Conservation (phyloP, 2,329 filamentous ascomycete genomes). For the Clathrospora elynae region DNA sequence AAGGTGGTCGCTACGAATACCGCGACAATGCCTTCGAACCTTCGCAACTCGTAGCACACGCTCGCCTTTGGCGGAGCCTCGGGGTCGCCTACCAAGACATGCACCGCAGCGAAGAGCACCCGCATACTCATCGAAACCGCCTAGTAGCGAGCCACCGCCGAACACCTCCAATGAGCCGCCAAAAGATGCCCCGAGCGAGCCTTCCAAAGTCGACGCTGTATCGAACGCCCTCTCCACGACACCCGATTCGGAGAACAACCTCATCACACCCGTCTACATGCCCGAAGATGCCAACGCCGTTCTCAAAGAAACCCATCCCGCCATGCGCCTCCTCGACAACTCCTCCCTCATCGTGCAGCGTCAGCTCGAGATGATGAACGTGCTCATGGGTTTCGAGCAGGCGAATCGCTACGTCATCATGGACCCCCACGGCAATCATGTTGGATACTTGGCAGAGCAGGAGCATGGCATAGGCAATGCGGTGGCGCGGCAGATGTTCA, state of each 20-base stretch:
- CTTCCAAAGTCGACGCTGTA: conserved; percentile 50
- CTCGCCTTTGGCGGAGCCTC: conserved; percentile 26
- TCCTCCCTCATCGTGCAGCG: conserved; percentile 66
- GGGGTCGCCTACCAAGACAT: conserved; percentile 30
- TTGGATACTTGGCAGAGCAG: conserved; percentile 68
- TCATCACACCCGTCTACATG: conserved; percentile 65
- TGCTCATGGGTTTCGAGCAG: conserved; percentile 69
- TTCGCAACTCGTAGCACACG: conserved; percentile 30
- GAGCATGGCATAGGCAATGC: conserved; percentile 63
- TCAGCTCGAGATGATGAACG: conserved; percentile 69
- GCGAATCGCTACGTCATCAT: conserved; percentile 70
- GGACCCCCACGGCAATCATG: conserved; percentile 66
- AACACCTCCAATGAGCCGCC: conserved; percentile 16
- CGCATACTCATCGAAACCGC: conserved; percentile 18
- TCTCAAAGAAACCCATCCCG: conserved; percentile 63
- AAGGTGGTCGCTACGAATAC: conserved; percentile 36
- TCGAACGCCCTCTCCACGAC: conserved; percentile 53
- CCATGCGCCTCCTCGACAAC: conserved; percentile 62
- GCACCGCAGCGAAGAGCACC: conserved; percentile 16
- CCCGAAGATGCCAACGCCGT: conserved; percentile 65
- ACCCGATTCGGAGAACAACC: conserved; percentile 52
- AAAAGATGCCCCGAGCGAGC: conserved; percentile 21
- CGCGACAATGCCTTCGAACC: conserved; percentile 30
- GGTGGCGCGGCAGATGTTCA: conserved; percentile 64
- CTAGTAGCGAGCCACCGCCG: conserved; percentile 10